Base-by-base conservation (phyloP, 2,329 filamentous ascomycete genomes). In the Orbilia blumenaviensis region DNA sequence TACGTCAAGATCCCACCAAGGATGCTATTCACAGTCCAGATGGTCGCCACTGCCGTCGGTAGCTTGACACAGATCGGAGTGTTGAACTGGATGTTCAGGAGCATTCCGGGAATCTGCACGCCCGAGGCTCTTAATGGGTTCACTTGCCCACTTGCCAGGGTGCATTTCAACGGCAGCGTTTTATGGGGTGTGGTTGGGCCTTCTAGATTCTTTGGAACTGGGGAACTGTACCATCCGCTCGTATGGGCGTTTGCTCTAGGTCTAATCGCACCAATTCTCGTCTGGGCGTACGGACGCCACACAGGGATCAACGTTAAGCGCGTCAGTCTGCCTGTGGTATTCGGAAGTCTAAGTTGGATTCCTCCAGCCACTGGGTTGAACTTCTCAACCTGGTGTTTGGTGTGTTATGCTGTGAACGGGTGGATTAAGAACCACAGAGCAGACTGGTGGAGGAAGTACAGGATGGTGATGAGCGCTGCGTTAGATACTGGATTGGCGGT, bases 121-220 rank as follows among this genome's bases (percentile, higher is more conserved):
- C 85, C 91, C 0, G 83, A 90, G 54, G 92, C 92, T n/a, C 87
- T 94, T 81, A 94, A 93, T 80, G 92, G 92, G 9, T 96, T 96
- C 84, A 94, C 91, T 14, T 96, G 93, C 79, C 93, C 93, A 14
- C 91, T 95, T 67, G 93, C 92, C 0, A 88, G 92, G 12, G 93
- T 96, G 0, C 92, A 96, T 83, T 96, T 96, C 86, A 95, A 95
- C 82, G 92, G 92, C 62, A 92, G 90, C 66, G 94, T 96, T 67
- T 87, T 96, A 2, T 96, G 93, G 93, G 93, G 93, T 50, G 91
- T 96, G 5, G 91, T 96, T 10, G 93, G 93, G 0, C 93, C 93
- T 0, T 84, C 86, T 66, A 90, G 94, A 79, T 95, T 96, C 85
- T 96, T 96, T 80, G 92, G 92, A 0, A 87, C 87, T 0, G 86